These are phyloP conservation scores for Gossypium mustelinum DNA, from an alignment of 345 rosid species.

Conservation along the genomic window DNA sequence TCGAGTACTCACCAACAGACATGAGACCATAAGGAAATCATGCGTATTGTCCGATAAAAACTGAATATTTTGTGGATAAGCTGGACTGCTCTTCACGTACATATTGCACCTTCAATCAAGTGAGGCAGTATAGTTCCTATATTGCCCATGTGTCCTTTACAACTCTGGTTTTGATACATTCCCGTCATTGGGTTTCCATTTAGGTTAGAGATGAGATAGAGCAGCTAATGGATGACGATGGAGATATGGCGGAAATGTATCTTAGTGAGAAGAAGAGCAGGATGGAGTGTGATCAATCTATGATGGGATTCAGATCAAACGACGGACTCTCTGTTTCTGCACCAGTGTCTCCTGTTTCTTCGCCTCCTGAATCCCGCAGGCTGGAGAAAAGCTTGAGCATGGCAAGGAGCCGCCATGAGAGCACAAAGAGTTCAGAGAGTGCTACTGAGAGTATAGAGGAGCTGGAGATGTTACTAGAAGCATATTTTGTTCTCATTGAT, in stretches of 20 bases:
- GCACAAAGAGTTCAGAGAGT: conserved; percentile 80
- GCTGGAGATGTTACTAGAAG: conserved; percentile 98
- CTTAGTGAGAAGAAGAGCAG: conserved; percentile 91
- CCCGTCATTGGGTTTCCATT: conserved; percentile 12
- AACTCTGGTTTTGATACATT: not conserved
- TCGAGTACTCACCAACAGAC: not conserved
- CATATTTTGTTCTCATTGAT: conserved; percentile 95
- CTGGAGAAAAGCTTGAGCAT: conserved; percentile 85
- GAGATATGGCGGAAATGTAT: conserved; percentile 99
- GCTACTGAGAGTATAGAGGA: conserved; percentile 74
- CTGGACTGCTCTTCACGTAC: not conserved
- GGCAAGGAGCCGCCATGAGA: conserved; percentile 90
- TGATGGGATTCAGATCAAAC: conserved; percentile 61
- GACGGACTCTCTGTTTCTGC: conserved; percentile 83
- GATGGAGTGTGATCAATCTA: conserved; percentile 81
- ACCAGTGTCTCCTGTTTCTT: conserved; percentile 91
- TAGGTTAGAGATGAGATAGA: conserved; percentile 98
- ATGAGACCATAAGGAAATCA: too few species aligned
- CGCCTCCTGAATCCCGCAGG: conserved; percentile 71
- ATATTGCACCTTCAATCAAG: not conserved
- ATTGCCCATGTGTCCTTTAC: not conserved
- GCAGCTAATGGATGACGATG: conserved; percentile 99
- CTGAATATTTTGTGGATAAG: not conserved
- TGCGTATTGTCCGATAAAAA: not conserved
- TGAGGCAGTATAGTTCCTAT: not conserved